Percentiles rank a stretch among this genome's conserved stretches.
Conservation (phyloP, 768 basidiomycete species). For the Pulveroboletus frians region DNA sequence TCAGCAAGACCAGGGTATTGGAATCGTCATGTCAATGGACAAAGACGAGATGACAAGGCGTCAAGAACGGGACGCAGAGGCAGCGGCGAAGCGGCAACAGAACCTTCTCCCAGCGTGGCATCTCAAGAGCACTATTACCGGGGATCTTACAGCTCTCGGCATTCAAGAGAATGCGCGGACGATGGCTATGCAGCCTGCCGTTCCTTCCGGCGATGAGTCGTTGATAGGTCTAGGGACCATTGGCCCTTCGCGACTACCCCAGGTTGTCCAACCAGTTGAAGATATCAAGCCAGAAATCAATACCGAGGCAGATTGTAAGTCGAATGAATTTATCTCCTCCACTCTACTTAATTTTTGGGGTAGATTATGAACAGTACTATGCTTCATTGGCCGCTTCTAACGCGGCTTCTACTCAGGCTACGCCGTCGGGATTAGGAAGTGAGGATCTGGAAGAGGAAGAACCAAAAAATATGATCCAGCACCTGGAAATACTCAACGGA, state of each 20-base stretch:
- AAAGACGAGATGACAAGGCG: slow-evolving; percentile 76
- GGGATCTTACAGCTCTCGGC: slow-evolving; percentile 84
- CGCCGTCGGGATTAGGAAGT: slow-evolving; percentile 51
- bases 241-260: slow-evolving; percentile 33
- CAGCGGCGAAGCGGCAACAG: slow-evolving; percentile 81
- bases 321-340: neutral
- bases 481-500: slow-evolving; percentile 65
- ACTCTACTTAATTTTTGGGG: neutral
- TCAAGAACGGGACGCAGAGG: slow-evolving; percentile 72
- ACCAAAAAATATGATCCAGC: slow-evolving; percentile 58
- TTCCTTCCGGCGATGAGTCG: slow-evolving; percentile 65
- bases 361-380: slow-evolving; percentile 81
- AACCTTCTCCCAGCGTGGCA: slow-evolving; percentile 94
- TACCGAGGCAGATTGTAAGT: slow-evolving; percentile 63
- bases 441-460: slow-evolving; percentile 68
- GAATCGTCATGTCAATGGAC: slow-evolving; percentile 84
- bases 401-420: slow-evolving; percentile 52
- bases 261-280: slow-evolving; percentile 21
- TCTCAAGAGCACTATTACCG: slow-evolving; percentile 91
- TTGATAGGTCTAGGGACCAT: slow-evolving; percentile 62
- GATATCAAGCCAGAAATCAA: slow-evolving; percentile 48
- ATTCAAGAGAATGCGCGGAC: slow-evolving; percentile 64
- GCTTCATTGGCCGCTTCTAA: slow-evolving; percentile 67
- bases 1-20: slow-evolving; percentile 69
- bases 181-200: slow-evolving; percentile 30